Evolutionary conservation across 208 protist species (phyloP), one percentile per base, ranked within the genome.

Genomic region (Angomonas deanei): DNA sequence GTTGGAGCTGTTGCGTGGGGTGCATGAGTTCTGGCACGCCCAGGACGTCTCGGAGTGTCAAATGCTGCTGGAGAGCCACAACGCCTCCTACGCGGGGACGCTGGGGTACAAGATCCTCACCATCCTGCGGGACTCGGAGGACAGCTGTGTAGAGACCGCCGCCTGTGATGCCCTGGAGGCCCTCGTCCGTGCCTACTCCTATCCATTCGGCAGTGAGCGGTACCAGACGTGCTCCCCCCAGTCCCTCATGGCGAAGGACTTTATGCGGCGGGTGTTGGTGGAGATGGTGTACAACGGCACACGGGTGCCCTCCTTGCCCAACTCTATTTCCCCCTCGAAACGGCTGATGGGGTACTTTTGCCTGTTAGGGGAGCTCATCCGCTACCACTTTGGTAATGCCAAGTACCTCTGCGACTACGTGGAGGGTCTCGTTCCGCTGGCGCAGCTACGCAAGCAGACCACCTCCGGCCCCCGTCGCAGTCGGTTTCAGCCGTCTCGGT

Each of bases 21-120:
- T 92, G 24, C 76, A 85, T 60, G 86, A 92, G 68, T 94, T 81
- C 70, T 94, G 84, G 80, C 87, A 92, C 48, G 72, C 80, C 33
- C 88, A 91, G 60, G 83, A 94, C 65, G 61, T 75, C 17, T 47
- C 63, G 1, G 84, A 94, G 72, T 77, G 81, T 52, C 56, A 63
- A 48, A 79, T 88, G 78, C 68, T 87, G 15, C 58, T 74, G 21
- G 69, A 72, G 26, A 72, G 50, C 3, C 73, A 82, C 48, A 55
- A 10, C 8, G 38, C 61, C 2, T 1, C 58, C 39, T 52, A 68
- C 42, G 69, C 80, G n/a, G 27, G 27, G 11, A 38, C 23, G 6
- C 69, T 90, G 31, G 73, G 73, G 6, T n/a, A 58, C 33, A 84
- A 80, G 60, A 78, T 89, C 23, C 76, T 77, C 36, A 31, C 48